These are phyloP conservation scores for Prunus yedoensis DNA, from an alignment of 331 rosid genomes.

Conservation along the genomic window DNA sequence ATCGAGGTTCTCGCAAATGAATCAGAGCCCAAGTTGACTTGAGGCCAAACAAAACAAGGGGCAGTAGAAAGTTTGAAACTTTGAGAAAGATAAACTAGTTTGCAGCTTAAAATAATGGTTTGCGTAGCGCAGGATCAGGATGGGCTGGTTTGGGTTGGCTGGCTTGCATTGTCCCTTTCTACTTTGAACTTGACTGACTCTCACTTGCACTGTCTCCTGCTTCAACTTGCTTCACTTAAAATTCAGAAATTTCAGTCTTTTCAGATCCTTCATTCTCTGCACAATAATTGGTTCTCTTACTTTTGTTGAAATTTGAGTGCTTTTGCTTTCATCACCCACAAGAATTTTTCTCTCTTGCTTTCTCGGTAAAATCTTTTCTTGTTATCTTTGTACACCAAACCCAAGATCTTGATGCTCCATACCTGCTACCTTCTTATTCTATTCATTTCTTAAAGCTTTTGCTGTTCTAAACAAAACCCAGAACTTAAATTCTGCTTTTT, in stretches of 20 bases:
- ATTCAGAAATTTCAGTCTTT: slow-evolving; percentile 7
- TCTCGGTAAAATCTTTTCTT: neutral
- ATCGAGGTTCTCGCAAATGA: slow-evolving; percentile 23
- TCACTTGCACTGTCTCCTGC: neutral
- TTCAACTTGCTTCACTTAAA: neutral
- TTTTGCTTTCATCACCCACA: slow-evolving; percentile 4
- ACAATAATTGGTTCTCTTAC: slow-evolving; percentile 8
- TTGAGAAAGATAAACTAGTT: slow-evolving; percentile 1
- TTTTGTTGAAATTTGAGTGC: slow-evolving; percentile 7
- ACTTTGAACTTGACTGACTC: slow-evolving; percentile 14
- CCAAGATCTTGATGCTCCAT: neutral
- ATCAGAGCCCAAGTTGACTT: slow-evolving; percentile 49
- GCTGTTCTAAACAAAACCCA: too few relatives aligned
- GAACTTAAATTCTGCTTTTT: too few relatives aligned
- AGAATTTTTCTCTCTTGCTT: neutral
- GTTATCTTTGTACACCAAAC: neutral
- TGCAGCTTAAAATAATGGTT: slow-evolving; percentile 28
- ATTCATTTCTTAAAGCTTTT: neutral
- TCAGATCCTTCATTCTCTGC: slow-evolving; percentile 26
- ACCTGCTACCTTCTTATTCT: slow-evolving; percentile 1
- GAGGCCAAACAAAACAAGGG: neutral
- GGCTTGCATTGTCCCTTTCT: slow-evolving; percentile 20
- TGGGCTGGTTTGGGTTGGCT: neutral
- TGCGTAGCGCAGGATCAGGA: slow-evolving; percentile 30
- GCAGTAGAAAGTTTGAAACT: slow-evolving; percentile 16